phyloP scores from a whole-genome alignment of 768 basidiomycete species.

The Naganishia antarctica region DNA sequence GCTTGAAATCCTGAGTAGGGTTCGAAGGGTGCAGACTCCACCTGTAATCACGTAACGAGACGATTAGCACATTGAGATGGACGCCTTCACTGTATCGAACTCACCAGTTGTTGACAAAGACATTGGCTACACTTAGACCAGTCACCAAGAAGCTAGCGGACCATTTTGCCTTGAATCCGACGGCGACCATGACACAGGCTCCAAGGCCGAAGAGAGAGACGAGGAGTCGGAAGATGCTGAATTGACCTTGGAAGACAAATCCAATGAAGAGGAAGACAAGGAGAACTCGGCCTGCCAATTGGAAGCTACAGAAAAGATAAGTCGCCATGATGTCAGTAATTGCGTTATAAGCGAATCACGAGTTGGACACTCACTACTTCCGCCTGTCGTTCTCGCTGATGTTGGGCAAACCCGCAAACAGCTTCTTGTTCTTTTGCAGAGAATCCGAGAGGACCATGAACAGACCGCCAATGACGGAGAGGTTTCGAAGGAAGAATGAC shows the following conservation, averaged over 20 bases:
- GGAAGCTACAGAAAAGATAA: constrained; percentile 61
- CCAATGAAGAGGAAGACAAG: constrained; percentile 99
- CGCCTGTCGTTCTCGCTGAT: constrained; percentile 92
- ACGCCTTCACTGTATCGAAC: not conserved
- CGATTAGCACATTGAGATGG: not conserved
- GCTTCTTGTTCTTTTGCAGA: constrained; percentile 75
- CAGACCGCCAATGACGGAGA: constrained; percentile 93
- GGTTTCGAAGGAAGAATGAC: constrained; percentile 99
- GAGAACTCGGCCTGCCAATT: constrained; percentile 90
- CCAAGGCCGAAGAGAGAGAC: constrained; percentile 84
- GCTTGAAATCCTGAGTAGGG: constrained; percentile 95
- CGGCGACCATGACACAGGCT: constrained; percentile 91
- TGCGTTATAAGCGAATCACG: not conserved
- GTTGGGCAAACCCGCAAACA: constrained; percentile 83
- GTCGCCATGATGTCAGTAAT: not conserved
- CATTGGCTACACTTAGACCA: constrained; percentile 88
- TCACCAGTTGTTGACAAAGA: constrained; percentile 91
- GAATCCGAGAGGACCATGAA: constrained; percentile 99
- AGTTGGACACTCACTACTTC: constrained; percentile 72
- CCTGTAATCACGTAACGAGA: constrained; percentile 5
- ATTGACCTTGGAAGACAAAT: constrained; percentile 87
- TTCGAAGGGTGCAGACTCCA: constrained; percentile 89
- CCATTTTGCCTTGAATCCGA: constrained; percentile 99
- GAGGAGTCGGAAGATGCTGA: constrained; percentile 78
- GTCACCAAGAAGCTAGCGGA: constrained; percentile 92